A percentile compares a stretch with the other conserved stretches of the same genome.
Conservation (phyloP, 371 early-diverging fungal species). For the Smittium culicis region DNA sequence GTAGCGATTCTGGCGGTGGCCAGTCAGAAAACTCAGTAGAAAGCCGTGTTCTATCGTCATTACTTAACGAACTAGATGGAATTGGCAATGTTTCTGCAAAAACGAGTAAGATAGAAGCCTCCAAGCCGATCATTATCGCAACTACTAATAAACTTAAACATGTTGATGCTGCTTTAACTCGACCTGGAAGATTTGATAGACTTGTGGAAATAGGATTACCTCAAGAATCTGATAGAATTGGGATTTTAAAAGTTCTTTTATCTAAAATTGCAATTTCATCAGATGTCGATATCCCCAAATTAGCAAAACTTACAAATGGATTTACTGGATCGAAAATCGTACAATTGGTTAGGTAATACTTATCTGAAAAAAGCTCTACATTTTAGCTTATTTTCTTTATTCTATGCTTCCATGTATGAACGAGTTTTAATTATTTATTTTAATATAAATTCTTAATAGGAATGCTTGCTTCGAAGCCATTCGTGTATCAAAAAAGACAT, state of each 20-base stretch:
- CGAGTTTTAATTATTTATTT: too few species aligned
- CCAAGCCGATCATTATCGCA: constrained; percentile 87
- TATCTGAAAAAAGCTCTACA: too few species aligned
- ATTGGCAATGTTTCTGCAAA: constrained; percentile 94
- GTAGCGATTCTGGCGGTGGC: constrained; percentile 68
- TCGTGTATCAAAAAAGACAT: neutral
- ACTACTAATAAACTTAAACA: constrained; percentile 98
- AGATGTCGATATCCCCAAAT: constrained; percentile 95
- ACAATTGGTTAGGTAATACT: too few species aligned
- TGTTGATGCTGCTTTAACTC: constrained; percentile 98
- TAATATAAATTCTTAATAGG: neutral
- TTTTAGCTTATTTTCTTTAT: too few species aligned
- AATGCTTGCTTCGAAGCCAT: neutral
- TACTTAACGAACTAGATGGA: constrained; percentile 99
- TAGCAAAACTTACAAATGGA: constrained; percentile 43
- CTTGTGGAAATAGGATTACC: constrained; percentile 99
- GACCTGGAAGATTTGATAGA: constrained; percentile 99
- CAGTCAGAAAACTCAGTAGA: neutral
- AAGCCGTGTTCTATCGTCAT: constrained; percentile 79
- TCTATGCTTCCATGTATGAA: too few species aligned
- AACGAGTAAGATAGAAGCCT: neutral
- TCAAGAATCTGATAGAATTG: constrained; percentile 96
- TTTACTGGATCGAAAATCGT: too few species aligned
- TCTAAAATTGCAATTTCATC: constrained; percentile 98
- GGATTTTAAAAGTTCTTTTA: constrained; percentile 97